Evolutionary conservation across 2,329 filamentous ascomycete species (phyloP), one percentile per base, ranked within the genome.

Genomic region (Dactylonectria macrodidyma): DNA sequence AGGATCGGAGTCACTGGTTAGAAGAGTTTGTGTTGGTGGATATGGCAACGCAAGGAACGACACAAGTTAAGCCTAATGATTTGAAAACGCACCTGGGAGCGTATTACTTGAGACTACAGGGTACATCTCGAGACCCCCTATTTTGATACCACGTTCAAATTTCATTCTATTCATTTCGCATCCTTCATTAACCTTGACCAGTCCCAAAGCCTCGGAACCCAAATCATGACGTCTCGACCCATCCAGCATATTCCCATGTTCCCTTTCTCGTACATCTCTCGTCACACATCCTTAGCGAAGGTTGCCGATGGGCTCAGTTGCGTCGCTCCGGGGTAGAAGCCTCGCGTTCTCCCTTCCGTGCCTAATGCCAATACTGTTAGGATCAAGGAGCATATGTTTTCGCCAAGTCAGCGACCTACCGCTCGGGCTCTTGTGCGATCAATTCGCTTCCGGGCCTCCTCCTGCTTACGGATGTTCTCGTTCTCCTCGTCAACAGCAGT

Each of bases 381-480:
- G 34, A 19, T 54, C 33, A 22, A 3, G 36, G 41, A n/a, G 16
- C 14, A n/a, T 12, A 5, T 3, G 24, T 12, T 14, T 5, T 44
- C 30, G 36, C 22, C 30, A 24, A 12, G 16, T 19, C n/a, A 34
- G 33, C 3, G 44, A 54, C 68, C n/a, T 67, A 69, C 67, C 44
- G 46, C 33, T 16, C 60, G 57, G 7, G 51, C 26, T 44, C 44
- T 61, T 16, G 62, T 69, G 6, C 70, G 57, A 9, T 69, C 71
- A 1, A 68, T 60, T n/a, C 73, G 60, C 57, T 69, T 69, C 65
- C 44, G 75, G 73, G 63, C 63, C 65, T 75, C 75, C 7, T 70
- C 67, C 3, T 56, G 24, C 64, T 73, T 76, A 68, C 73, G 73
- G 38, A 57, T 38, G 16, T 73, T 66, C 2, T 64, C 68, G 24